Evolutionary conservation across 2,329 filamentous ascomycete genomes (phyloP), one percentile per base, ranked within the genome.

Genomic region (Apiospora saccharicola): DNA sequence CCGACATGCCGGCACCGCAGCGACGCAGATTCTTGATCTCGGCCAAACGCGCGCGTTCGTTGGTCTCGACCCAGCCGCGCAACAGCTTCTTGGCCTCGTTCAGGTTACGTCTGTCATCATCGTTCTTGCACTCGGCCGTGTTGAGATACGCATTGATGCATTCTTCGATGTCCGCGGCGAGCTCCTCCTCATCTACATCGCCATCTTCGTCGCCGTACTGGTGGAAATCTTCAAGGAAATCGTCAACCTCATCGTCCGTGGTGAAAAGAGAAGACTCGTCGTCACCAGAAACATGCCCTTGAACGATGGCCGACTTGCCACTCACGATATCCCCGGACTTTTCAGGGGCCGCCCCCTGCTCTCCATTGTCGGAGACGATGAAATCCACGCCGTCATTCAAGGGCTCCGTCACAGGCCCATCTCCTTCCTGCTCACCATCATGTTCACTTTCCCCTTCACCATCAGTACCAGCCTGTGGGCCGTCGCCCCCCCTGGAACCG

Each of bases 1-100:
- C 26, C 26, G 67, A 49, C 44, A 49, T 34, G 14, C 14, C 0
- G 22, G n/a, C 4, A 22, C 24, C 67, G 10, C 6, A 5, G 37
- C n/a, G 44, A 7, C 67, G 44, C 16, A 69, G 44, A n/a, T 46
- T 10, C 67, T 46, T 46, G 57, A 64, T 64, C 24, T 68, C 67
- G n/a, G 67, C 46, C 24, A n/a, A 47, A 34, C 67, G 67, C 43
- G 46, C 30, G 12, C 14, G 67, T 16, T 46, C 67, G 4, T 34
- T 19, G 34, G 5, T 49, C 43, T 47, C 19, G 4, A 68, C 22
- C 43, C 67, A 49, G 24, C 41, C 14, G 22, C 67, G 67, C 26
- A 68, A 30, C 43, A 30, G 43, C 67, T 34, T 24, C n/a, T 34
- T 68, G 24, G 67, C 30, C 6, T 49, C 16, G 30, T 5, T 7